Base-by-base conservation (phyloP, 31 red algal genomes). In the Asparagopsis taxiformis region DNA sequence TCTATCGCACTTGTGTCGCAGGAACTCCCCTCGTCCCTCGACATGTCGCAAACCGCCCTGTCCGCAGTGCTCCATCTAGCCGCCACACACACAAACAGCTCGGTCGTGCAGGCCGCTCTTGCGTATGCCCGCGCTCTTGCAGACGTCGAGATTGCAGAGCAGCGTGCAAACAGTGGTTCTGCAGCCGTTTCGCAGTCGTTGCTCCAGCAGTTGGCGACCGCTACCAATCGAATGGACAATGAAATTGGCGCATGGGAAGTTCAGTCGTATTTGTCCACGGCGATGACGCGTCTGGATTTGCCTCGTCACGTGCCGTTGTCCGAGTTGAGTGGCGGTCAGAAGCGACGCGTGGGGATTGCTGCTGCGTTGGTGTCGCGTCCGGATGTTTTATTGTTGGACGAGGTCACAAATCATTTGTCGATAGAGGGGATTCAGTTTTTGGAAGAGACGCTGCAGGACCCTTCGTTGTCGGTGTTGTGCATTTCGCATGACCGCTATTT, bases 361-460 rank as follows among this genome's bases (percentile, higher is more conserved):
- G 83, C 82, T 10, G 82, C 87, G 0, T 72, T 99, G 31, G 74
- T 92, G 34, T 33, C 50, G 4, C 64, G 77, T 23, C 91, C 96
- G n/a, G 92, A 94, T 59, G 59, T 94, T 32, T 31, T 94, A 68
- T 51, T 99, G 29, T 36, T 95, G 31, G 96, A 99, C 68, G 96
- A 99, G 59, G 81, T 86, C 3, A 94, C 92, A 1, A 94, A 92
- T 78, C 91, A 94, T 53, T 55, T 99, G 69, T 74, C 72, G 13
- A 66, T 91, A 32, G 92, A 94, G 59, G 80, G 59, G 25, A 79
- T 97, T 16, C 58, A 75, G 57, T 97, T 79, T 59, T 51, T 97
- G 24, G 84, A 89, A 41, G 77, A 91, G 58, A 38, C 58, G 0
- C 54, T 91, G 43, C 33, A 50, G 36, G 73, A 88, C 3, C 76